These are phyloP conservation scores for Leccinum obscurum DNA, from an alignment of 768 basidiomycete genomes.

Conservation along the genomic window DNA sequence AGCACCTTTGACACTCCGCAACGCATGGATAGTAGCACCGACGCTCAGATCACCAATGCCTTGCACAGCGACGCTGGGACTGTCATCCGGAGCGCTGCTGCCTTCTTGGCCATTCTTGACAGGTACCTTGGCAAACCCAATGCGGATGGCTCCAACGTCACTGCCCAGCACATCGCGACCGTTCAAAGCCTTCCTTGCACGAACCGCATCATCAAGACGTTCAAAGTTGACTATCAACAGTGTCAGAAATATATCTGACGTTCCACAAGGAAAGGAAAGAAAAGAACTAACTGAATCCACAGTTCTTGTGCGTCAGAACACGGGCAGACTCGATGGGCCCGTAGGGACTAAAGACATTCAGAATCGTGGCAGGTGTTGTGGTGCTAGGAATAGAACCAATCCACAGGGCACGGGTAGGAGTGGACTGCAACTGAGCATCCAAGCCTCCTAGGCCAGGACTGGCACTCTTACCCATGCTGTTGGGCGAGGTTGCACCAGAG, in stretches of 20 bases:
- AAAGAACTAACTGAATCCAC: conserved; percentile 73
- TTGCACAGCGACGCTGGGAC: conserved; percentile 64
- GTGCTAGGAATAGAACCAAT: conserved; percentile 96
- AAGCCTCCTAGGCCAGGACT: conserved; percentile 63
- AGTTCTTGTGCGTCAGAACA: conserved; percentile 96
- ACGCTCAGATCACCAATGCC: conserved; percentile 85
- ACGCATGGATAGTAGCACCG: conserved; percentile 84
- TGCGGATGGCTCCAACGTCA: conserved; percentile 95
- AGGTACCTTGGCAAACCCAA: conserved; percentile 96
- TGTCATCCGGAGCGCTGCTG: conserved; percentile 59
- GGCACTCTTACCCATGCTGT: conserved; percentile 47
- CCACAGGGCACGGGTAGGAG: conserved; percentile 95
- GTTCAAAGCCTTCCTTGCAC: conserved; percentile 93
- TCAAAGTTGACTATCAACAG: conserved; percentile 83
- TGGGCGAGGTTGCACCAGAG: conserved; percentile 66
- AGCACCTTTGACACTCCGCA: conserved; percentile 89
- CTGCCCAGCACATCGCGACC: conserved; percentile 94
- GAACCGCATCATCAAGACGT: conserved; percentile 92
- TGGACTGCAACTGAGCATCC: conserved; percentile 85
- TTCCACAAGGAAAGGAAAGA: neutral
- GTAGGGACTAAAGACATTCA: conserved; percentile 96
- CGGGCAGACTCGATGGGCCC: conserved; percentile 97
- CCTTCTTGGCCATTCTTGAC: conserved; percentile 82
- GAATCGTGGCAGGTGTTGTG: conserved; percentile 90
- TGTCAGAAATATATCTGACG: conserved; percentile 8